Percentiles rank a stretch among this genome's conserved stretches.
These are phyloP conservation scores for Citrus sp. DNA, from an alignment of 345 rosid species.

Conservation along the genomic window DNA sequence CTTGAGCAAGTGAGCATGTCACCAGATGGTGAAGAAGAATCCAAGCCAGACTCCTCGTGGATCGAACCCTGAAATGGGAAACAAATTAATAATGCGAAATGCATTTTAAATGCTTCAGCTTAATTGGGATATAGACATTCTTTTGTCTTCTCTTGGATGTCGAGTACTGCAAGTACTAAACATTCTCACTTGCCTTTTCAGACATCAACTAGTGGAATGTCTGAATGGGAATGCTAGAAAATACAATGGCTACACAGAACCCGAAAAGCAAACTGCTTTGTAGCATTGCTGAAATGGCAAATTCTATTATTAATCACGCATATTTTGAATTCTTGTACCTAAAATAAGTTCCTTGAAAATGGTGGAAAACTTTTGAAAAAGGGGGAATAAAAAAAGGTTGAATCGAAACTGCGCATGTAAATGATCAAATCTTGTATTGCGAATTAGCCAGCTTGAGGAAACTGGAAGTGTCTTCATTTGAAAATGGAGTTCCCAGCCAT, in stretches of 20 bases:
- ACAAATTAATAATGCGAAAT: not conserved
- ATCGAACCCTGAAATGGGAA: slow-evolving; percentile 42
- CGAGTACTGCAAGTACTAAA: not conserved
- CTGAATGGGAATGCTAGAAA: not conserved
- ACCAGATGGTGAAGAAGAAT: slow-evolving; percentile 75
- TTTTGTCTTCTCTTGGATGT: not conserved
- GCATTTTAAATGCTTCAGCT: slow-evolving; percentile 6
- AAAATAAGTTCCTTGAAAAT: not conserved
- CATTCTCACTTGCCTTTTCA: slow-evolving; percentile 8
- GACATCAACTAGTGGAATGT: slow-evolving; percentile 5
- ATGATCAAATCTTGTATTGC: not conserved
- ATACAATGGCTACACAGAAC: slow-evolving; percentile 1
- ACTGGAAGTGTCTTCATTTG: not conserved
- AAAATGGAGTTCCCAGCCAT: not conserved
- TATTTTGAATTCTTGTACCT: not conserved
- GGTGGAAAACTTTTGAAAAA: not conserved
- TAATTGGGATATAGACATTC: not conserved
- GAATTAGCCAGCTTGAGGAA: not conserved
- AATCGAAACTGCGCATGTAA: not conserved
- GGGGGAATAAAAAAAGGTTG: not conserved
- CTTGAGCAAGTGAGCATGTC: slow-evolving; percentile 84
- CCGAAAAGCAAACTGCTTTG: not conserved
- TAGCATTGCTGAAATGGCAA: not conserved
- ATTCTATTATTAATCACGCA: not conserved
- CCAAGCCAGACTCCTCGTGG: slow-evolving; percentile 56